These are phyloP conservation scores for Coemansia sp. DNA, from an alignment of 192 early-diverging fungal genomes.

Conservation along the genomic window DNA sequence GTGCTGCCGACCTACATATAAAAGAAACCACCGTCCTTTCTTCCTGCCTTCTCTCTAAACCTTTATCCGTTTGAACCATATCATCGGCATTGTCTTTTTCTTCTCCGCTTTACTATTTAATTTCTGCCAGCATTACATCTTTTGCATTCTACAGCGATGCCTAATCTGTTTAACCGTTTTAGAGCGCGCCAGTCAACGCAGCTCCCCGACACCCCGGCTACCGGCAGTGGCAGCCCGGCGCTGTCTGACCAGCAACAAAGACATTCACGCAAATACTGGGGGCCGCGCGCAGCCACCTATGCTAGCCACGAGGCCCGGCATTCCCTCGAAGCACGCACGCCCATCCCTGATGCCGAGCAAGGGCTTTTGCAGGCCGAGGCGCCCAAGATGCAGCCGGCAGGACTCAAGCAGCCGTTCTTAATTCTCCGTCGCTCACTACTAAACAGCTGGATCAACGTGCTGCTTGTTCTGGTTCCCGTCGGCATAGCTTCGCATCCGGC, in stretches of 20 bases:
- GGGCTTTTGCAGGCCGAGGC: conserved; percentile 12
- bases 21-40: background rate
- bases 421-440: conserved; percentile 53
- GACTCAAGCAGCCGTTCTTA: conserved; percentile 39
- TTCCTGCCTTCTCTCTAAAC: background rate
- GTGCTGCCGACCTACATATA: background rate
- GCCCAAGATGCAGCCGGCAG: conserved; percentile 20
- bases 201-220: background rate
- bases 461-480: conserved; percentile 76
- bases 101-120: too few species aligned
- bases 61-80: too few species aligned
- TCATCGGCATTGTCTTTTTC: background rate
- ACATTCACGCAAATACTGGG: conserved; percentile 42
- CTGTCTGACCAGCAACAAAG: too few species aligned
- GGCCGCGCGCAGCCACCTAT: conserved; percentile 32
- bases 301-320: conserved; percentile 38
- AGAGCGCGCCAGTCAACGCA: conserved; percentile 9
- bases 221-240: too few species aligned
- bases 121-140: background rate
- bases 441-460: conserved; percentile 64
- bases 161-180: conserved; percentile 37
- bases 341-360: conserved; percentile 1
- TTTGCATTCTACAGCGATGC: conserved; percentile 15
- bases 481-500: conserved; percentile 63
- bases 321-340: conserved; percentile 14